Evolutionary conservation across 306 rosid species (phyloP).

Genomic region (Cicer chorassanicum): DNA sequence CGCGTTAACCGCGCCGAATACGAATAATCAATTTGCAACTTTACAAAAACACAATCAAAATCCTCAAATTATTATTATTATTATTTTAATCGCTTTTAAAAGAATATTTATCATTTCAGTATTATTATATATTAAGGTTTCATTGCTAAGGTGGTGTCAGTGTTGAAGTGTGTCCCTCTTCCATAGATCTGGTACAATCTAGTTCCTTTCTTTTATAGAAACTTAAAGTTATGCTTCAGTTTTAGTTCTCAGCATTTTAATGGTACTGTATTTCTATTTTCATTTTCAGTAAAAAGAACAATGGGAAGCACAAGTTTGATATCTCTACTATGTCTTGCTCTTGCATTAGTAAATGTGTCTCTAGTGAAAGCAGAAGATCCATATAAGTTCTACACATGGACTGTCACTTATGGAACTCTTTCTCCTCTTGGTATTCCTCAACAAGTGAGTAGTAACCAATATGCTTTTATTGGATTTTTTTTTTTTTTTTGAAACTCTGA

Average conservation of each 20-base stretch:
- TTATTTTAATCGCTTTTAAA: background rate
- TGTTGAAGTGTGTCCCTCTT: constrained; percentile 29
- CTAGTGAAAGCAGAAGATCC: constrained; percentile 80
- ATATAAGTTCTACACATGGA: constrained; percentile 80
- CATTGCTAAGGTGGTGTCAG: constrained; percentile 29
- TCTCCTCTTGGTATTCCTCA: constrained; percentile 85
- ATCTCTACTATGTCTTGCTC: constrained; percentile 50
- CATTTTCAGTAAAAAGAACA: constrained; percentile 49
- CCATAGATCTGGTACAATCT: constrained; percentile 43
- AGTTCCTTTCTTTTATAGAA: constrained; percentile 35
- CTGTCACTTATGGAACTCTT: constrained; percentile 82
- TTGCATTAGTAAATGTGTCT: constrained; percentile 52
- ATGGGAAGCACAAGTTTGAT: constrained; percentile 61
- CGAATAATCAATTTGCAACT: constrained; percentile 23
- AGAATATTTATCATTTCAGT: background rate
- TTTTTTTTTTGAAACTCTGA: constrained; percentile 41
- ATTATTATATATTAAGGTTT: constrained; percentile 35
- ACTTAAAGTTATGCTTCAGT: constrained; percentile 31
- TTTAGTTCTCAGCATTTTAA: constrained; percentile 4
- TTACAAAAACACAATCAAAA: constrained; percentile 12
- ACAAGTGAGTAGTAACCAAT: constrained; percentile 61
- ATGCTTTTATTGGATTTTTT: constrained; percentile 44
- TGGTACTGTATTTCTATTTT: constrained; percentile 9
- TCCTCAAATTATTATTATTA: background rate
- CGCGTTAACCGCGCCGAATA: constrained; percentile 56